phyloP scores from a whole-genome alignment of 352 stramenopile species.

The Blastocystis hominis region DNA sequence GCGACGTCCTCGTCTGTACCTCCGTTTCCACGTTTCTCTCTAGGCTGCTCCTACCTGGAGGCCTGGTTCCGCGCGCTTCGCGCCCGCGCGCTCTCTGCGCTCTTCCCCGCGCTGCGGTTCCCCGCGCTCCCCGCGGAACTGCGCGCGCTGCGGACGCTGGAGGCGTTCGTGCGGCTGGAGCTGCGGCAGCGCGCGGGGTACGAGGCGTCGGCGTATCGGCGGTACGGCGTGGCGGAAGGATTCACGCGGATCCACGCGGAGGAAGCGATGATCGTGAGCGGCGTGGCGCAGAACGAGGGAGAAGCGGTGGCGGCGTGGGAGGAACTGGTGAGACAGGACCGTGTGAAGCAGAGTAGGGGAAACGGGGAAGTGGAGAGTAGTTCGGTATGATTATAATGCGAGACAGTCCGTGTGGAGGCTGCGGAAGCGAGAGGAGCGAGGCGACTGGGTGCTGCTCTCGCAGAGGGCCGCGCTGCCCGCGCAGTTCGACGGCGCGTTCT shows the following conservation, averaged over 20 bases:
- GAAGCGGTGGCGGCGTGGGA: neutral
- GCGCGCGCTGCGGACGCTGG: neutral
- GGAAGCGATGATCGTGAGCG: neutral
- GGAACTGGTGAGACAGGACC: neutral
- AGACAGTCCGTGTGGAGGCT: neutral
- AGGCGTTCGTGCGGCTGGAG: neutral
- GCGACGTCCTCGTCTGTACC: conserved; percentile 3
- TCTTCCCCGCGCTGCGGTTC: neutral
- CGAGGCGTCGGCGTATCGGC: neutral
- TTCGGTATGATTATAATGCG: neutral
- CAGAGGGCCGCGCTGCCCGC: neutral
- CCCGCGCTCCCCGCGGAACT: neutral
- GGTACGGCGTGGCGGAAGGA: neutral
- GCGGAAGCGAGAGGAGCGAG: neutral
- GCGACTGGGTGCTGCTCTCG: too few relatives aligned
- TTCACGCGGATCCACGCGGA: neutral
- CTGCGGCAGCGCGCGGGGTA: neutral
- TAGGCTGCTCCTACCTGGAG: conserved; percentile 16
- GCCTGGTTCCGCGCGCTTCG: neutral
- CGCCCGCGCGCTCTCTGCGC: neutral
- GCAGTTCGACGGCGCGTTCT: neutral
- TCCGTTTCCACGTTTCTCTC: neutral
- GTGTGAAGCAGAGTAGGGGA: neutral
- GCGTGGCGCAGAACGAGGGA: neutral
- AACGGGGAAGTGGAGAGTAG: neutral